Evolutionary conservation across 495 filamentous ascomycete species (phyloP).

Genomic region (Hypoxylon fuscum): DNA sequence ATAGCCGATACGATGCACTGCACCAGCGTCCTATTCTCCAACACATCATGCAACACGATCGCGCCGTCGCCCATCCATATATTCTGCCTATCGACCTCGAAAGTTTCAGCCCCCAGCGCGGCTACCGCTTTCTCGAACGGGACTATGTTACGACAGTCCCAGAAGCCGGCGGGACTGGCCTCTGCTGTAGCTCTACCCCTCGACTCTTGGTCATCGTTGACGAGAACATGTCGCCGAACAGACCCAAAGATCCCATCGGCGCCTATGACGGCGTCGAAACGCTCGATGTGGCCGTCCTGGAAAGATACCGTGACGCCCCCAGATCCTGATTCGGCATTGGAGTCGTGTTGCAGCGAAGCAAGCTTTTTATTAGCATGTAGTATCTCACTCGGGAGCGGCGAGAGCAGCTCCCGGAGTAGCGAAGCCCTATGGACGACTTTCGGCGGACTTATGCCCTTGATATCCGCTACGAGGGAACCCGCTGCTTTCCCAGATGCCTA

Average conservation of each 20-base stretch:
- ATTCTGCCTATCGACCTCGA: not conserved
- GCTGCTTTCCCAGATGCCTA: too few relatives aligned
- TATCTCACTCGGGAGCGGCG: not conserved
- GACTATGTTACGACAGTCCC: constrained; percentile 1
- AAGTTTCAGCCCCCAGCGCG: not conserved
- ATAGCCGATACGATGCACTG: constrained; percentile 15
- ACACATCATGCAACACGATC: constrained; percentile 13
- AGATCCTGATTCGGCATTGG: not conserved
- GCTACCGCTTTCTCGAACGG: constrained; percentile 9
- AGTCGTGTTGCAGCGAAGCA: not conserved
- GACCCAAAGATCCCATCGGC: not conserved
- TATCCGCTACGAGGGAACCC: too few relatives aligned
- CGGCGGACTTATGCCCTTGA: too few relatives aligned
- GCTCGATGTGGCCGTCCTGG: not conserved
- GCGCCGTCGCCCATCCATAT: constrained; percentile 16
- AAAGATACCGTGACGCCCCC: too few relatives aligned
- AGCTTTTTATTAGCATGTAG: not conserved
- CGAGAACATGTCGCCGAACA: not conserved
- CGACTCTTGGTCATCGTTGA: not conserved
- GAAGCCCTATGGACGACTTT: not conserved
- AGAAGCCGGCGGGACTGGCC: constrained; percentile 14
- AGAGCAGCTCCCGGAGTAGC: not conserved
- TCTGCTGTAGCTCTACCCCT: not conserved
- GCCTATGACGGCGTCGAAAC: too few relatives aligned
- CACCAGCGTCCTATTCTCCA: constrained; percentile 9